Conservation (phyloP, 257 asterid species). For the Asclepias syriaca region DNA sequence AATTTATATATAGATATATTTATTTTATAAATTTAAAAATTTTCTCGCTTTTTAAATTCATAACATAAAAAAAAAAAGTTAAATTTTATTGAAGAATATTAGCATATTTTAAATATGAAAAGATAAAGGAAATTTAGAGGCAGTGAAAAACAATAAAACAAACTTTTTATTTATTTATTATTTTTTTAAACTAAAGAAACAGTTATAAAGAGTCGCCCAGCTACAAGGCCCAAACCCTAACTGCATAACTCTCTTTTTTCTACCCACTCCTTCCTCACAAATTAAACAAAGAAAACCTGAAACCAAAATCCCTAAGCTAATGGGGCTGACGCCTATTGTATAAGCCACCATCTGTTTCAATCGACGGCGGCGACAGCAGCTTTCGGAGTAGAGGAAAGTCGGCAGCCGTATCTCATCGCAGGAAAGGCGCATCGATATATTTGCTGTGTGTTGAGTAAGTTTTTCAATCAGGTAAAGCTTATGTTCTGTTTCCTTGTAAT, state of each 20-base stretch:
- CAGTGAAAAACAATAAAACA: too few relatives aligned
- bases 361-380: neutral
- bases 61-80: too few relatives aligned
- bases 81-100: too few relatives aligned
- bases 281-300: neutral
- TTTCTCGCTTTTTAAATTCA: too few relatives aligned
- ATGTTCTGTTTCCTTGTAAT: neutral
- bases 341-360: neutral
- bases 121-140: too few relatives aligned
- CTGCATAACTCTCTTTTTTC: neutral
- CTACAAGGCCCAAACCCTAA: neutral
- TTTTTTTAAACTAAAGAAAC: too few relatives aligned
- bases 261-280: neutral
- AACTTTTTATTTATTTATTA: too few relatives aligned
- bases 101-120: too few relatives aligned
- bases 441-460: neutral
- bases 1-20: too few relatives aligned
- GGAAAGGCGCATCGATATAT: neutral
- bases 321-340: neutral
- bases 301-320: neutral
- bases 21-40: too few relatives aligned
- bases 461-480: neutral
- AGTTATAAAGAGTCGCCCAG: neutral
- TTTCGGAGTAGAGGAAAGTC: neutral
- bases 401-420: neutral